Evolutionary conservation across 352 stramenopile genomes (phyloP), one percentile per base, ranked within the genome.

Genomic region (Phytophthora constricta): DNA sequence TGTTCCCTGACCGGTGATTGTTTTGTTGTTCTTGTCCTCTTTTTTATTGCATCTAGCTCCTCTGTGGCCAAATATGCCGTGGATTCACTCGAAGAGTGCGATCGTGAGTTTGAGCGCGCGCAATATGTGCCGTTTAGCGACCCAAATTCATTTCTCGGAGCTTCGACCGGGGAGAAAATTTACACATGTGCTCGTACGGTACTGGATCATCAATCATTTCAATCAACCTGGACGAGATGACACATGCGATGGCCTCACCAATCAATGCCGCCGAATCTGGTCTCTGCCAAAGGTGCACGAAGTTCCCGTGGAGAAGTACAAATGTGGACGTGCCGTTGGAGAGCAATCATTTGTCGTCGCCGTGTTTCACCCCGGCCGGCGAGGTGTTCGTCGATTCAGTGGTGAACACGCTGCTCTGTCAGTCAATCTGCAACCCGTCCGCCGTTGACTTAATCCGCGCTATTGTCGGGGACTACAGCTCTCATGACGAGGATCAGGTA

Each of bases 401-500:
- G 17, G 65, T 89, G 22, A 11, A 87, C 74, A 84, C 76, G 45
- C 74, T 86, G 47, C 70, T 90, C 16, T 90, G 81, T 45, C 81
- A 90, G 58, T 86, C 79, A 27, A 87, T 90, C 69, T 90, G 86
- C 65, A 90, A 87, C 25, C 81, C 81, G 60, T 90, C 85, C 65
- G 79, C 78, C 54, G 79, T 84, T 48, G 79, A 88, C 37, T 62
- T 90, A 39, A 61, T 90, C 11, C 77, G 79, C 2, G 72, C 75
- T 8, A 68, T 89, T 17, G 68, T 74, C 9, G 78, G 80, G 7
- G 68, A 86, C 58, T 81, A 79, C 58, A 72, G 76, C 65, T 31
- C 50, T 10, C 7, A 7, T 52, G 20, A 16, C 37, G 55, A 45
- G 0, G 31, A 72, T 22, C 37, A 26, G 3, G 9, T 11, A 1